These are phyloP conservation scores for Cardamine chenopodiifolia DNA, from an alignment of 345 rosid species.

Conservation along the genomic window DNA sequence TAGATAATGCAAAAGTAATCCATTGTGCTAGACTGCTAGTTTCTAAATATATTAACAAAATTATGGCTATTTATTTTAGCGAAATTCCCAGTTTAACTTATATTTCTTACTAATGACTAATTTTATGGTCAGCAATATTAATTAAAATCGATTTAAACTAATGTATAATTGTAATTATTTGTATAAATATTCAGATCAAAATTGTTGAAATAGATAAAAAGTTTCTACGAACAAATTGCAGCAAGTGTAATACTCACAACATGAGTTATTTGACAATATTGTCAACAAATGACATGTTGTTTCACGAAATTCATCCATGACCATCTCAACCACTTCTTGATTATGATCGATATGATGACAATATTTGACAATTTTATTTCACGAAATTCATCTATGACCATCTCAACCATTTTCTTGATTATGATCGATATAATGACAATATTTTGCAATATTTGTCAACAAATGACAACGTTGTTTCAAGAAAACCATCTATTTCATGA, in stretches of 20 bases:
- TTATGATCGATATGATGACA: neutral
- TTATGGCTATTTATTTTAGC: neutral
- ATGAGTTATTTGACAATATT: neutral
- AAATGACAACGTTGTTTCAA: neutral
- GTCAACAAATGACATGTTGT: neutral
- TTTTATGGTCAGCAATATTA: neutral
- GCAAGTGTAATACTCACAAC: neutral
- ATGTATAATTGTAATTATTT: neutral
- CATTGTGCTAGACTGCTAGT: neutral
- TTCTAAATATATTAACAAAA: neutral
- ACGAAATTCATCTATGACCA: neutral
- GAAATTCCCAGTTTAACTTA: too few species aligned
- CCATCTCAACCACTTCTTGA: neutral
- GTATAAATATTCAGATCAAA: neutral
- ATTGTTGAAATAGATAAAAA: neutral
- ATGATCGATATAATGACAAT: neutral
- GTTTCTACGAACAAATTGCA: neutral
- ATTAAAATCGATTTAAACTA: neutral
- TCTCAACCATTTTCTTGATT: neutral
- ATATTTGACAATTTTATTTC: neutral
- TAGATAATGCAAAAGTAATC: neutral
- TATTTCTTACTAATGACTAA: neutral
- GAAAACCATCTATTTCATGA: too few species aligned
- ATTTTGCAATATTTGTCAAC: neutral
- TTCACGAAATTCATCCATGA: neutral